Evolutionary conservation across 2,329 filamentous ascomycete genomes (phyloP), one percentile per base, ranked within the genome.

Genomic region (Rasamsonia emersonii): DNA sequence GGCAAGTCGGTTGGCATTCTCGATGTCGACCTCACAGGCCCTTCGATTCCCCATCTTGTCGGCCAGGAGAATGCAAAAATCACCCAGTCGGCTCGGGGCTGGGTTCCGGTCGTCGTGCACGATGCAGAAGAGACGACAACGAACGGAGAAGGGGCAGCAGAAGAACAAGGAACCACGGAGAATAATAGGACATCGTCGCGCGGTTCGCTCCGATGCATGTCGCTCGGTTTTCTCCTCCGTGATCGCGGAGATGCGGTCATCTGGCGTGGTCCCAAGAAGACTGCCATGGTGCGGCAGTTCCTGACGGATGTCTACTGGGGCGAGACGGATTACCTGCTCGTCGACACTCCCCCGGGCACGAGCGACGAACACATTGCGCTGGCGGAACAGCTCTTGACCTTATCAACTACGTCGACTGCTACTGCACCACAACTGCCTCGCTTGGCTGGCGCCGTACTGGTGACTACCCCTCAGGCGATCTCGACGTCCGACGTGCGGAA

Each of bases 241-340:
- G 75, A 78, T 39, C 71, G 89, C 46, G 84, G 83, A 40, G 86
- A 95, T 48, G 89, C 91, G 0, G 88, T 98, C 0, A 91, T 98
- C 23, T 98, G 91, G 91, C 77, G 91, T 32, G 91, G 91, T 0
- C 91, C 91, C 2, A 98, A 98, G 64, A 98, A 98, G 66, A 98
- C 91, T 4, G 91, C 91, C 30, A 98, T 98, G 91, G 86, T 98
- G 37, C 78, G 88, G 24, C 91, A 98, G 58, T 98, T 98, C 54
- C 68, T 98, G 17, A 82, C 83, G 1, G 88, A 95, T 51, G 88
- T 95, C 4, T 70, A 85, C 18, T 96, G 91, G 91, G 73, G 68
- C 1, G 73, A 79, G 15, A 75, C 85, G n/a, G 89, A 96, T 56
- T 96, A 85, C 53, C 70, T 98, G 1, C 73, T 98, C 37, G 85